Percentiles rank a stretch among this genome's conserved stretches.
Evolutionary conservation across 2,329 filamentous ascomycete species (phyloP).

Genomic region (Aspergillus arachidicola): DNA sequence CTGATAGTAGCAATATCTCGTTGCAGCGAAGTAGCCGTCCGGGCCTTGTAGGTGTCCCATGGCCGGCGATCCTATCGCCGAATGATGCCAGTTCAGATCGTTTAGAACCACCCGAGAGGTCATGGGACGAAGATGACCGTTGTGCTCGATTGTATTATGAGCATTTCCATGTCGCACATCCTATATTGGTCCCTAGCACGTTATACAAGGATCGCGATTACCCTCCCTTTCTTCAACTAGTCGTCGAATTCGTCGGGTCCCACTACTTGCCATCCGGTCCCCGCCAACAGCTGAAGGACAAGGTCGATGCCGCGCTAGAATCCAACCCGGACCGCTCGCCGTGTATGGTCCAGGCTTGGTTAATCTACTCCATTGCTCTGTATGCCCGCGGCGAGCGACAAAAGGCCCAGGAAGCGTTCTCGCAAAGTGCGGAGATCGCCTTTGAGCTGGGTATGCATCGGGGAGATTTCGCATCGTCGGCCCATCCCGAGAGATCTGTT

Average conservation of each 20-base stretch:
- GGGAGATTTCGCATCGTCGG: conserved; percentile 55
- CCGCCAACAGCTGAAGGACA: conserved; percentile 29
- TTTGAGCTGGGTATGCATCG: conserved; percentile 75
- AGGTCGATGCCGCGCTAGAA: conserved; percentile 27
- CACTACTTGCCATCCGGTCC: conserved; percentile 47
- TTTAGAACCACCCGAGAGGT: conserved; percentile 19
- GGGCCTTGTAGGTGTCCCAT: conserved; percentile 23
- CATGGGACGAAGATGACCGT: conserved; percentile 31
- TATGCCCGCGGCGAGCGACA: conserved; percentile 37
- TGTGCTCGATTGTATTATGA: conserved; percentile 55
- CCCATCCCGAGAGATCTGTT: conserved; percentile 53
- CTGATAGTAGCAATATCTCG: conserved; percentile 20
- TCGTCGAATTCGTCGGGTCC: conserved; percentile 56
- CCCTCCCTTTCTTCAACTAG: conserved; percentile 50
- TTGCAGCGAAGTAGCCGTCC: conserved; percentile 17
- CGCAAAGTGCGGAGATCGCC: conserved; percentile 68
- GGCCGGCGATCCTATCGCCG: conserved; percentile 24
- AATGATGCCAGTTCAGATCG: conserved; percentile 17
- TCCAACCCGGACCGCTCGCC: conserved; percentile 27
- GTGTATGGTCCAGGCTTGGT: conserved; percentile 41
- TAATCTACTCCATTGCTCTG: conserved; percentile 39
- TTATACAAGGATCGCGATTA: conserved; percentile 44
- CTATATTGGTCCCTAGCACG: conserved; percentile 54
- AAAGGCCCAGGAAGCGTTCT: conserved; percentile 50
- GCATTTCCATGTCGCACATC: conserved; percentile 56